Percentiles rank a stretch among this genome's conserved stretches.
These are phyloP conservation scores for Hyaloscypha bicolor DNA, from an alignment of 495 filamentous ascomycete genomes.

Conservation along the genomic window DNA sequence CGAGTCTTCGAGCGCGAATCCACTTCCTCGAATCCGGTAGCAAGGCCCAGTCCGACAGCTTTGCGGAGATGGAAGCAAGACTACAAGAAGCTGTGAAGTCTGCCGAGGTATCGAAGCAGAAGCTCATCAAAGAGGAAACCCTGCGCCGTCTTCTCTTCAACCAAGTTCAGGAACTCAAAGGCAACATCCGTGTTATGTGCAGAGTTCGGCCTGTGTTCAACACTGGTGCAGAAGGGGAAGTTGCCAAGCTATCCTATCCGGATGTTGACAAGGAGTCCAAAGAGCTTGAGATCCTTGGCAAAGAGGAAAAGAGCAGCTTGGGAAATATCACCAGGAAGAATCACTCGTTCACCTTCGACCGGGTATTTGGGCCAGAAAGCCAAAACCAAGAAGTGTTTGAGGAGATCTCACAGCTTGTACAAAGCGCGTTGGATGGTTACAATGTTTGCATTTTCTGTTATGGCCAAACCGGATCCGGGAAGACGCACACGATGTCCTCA, in stretches of 20 bases:
- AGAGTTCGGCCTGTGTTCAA: slow-evolving; percentile 81
- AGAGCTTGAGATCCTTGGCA: slow-evolving; percentile 82
- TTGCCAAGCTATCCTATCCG: slow-evolving; percentile 74
- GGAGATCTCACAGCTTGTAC: slow-evolving; percentile 95
- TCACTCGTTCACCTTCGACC: slow-evolving; percentile 88
- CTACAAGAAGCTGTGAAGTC: slow-evolving; percentile 75
- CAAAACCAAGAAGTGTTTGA: slow-evolving; percentile 90
- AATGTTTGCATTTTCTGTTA: slow-evolving; percentile 99
- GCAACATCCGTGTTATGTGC: slow-evolving; percentile 98
- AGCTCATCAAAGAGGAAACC: slow-evolving; percentile 88
- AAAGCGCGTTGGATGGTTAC: slow-evolving; percentile 94
- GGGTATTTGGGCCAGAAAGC: slow-evolving; percentile 79
- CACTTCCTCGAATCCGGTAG: slow-evolving; percentile 87
- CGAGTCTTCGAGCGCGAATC: slow-evolving; percentile 74
- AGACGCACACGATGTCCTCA: slow-evolving; percentile 96
- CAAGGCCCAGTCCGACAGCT: slow-evolving; percentile 80
- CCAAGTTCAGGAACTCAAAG: slow-evolving; percentile 97
- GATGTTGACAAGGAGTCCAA: slow-evolving; percentile 75
- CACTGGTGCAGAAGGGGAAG: slow-evolving; percentile 46
- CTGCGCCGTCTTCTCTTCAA: slow-evolving; percentile 92
- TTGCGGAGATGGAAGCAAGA: slow-evolving; percentile 71
- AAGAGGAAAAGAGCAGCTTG: slow-evolving; percentile 80
- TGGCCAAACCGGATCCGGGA: slow-evolving; percentile 95
- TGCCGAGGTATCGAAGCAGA: slow-evolving; percentile 72
- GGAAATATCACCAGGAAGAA: slow-evolving; percentile 75